Conservation (phyloP, 768 basidiomycete species). For the Podaxis sp. region DNA sequence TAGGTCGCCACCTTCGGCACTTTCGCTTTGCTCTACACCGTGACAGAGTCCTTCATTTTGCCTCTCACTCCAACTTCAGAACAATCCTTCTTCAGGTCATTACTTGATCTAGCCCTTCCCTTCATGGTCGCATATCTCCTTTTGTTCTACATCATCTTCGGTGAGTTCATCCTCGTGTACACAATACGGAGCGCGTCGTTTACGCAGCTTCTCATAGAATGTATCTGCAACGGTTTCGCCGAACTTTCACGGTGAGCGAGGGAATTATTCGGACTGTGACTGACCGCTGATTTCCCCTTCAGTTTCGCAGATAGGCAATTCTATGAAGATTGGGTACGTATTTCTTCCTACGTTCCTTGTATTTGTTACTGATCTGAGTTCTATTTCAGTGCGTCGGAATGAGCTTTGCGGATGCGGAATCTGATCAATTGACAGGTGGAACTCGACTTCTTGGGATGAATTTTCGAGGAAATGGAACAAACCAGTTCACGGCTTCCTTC, state of each 20-base stretch:
- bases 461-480: conserved; percentile 99
- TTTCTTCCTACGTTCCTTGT: not conserved
- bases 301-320: conserved; percentile 98
- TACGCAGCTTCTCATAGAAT: conserved; percentile 51
- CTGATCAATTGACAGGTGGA: conserved; percentile 63
- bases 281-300: conserved; percentile 12
- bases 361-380: not conserved
- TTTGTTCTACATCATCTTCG: conserved; percentile 84
- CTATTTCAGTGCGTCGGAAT: not conserved
- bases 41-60: conserved; percentile 92
- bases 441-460: conserved; percentile 95
- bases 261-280: too few relatives aligned
- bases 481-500: conserved; percentile 90
- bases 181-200: not conserved
- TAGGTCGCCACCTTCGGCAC: conserved; percentile 91
- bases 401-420: not conserved
- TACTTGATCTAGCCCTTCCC: conserved; percentile 87
- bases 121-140: conserved; percentile 93
- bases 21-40: conserved; percentile 89
- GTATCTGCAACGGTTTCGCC: conserved; percentile 95
- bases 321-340: conserved; percentile 90
- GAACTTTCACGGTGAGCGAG: conserved; percentile 78
- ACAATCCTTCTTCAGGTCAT: conserved; percentile 71
- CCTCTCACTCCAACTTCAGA: conserved; percentile 71
- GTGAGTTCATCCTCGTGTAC: conserved; percentile 35